Conservation (phyloP, 1,284 basidiomycete species). For the Kwoniella shivajii region DNA sequence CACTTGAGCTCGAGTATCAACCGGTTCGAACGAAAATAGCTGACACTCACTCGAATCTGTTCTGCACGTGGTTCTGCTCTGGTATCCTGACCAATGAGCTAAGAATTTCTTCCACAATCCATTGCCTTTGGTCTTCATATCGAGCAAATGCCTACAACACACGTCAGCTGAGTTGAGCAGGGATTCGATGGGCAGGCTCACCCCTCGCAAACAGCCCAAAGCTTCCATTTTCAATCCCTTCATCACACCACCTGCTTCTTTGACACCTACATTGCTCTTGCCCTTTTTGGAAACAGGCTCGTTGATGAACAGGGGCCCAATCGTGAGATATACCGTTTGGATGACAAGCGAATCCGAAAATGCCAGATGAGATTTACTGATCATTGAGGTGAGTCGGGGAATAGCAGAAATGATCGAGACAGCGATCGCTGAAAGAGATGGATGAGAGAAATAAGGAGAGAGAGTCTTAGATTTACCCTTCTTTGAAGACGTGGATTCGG, state of each 20-base stretch:
- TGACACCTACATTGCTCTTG: conserved; percentile 59
- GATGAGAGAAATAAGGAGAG: conserved; percentile 47
- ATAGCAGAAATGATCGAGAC: conserved; percentile 62
- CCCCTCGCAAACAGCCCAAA: conserved; percentile 76
- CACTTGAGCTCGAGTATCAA: not conserved
- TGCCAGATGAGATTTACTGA: conserved; percentile 58
- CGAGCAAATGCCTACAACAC: conserved; percentile 76
- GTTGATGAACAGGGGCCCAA: conserved; percentile 87
- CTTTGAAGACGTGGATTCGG: conserved; percentile 45
- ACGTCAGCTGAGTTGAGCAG: not conserved
- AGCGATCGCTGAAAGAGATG: conserved; percentile 64
- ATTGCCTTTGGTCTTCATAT: conserved; percentile 82
- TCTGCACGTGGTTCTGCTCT: conserved; percentile 81
- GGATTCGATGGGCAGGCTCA: conserved; percentile 55
- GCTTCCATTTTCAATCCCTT: conserved; percentile 78
- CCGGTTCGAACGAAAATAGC: not conserved
- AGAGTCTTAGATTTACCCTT: conserved; percentile 31
- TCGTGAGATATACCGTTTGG: conserved; percentile 84
- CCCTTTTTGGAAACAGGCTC: conserved; percentile 60
- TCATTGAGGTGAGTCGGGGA: conserved; percentile 51
- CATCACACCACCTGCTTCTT: conserved; percentile 68
- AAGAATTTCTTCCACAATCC: conserved; percentile 96
- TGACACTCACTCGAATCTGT: conserved; percentile 73
- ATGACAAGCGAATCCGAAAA: conserved; percentile 89
- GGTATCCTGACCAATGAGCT: conserved; percentile 84